phyloP scores from a whole-genome alignment of 345 rosid genomes.

The Erodium maritimum region DNA sequence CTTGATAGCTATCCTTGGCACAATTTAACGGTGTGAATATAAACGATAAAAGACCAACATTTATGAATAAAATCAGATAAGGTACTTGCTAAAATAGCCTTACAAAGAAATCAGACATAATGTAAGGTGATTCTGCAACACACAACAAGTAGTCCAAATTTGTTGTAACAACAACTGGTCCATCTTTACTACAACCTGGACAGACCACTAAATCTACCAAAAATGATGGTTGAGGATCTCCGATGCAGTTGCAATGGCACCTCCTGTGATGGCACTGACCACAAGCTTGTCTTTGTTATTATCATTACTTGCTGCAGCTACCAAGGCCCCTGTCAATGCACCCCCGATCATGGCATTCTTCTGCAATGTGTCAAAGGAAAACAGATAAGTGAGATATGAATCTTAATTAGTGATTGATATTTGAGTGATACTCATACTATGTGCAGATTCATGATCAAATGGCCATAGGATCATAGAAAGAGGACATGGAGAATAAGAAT shows the following conservation, averaged over 20 bases:
- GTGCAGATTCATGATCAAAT: too few species aligned
- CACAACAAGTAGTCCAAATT: background rate
- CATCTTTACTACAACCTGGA: background rate
- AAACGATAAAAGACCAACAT: too few species aligned
- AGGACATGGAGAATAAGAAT: too few species aligned
- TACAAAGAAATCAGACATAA: background rate
- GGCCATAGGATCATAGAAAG: too few species aligned
- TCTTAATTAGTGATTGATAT: background rate
- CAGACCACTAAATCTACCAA: constrained; percentile 3
- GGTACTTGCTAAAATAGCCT: background rate
- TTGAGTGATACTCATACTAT: too few species aligned
- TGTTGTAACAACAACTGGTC: background rate
- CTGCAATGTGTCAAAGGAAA: constrained; percentile 25
- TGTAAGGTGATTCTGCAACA: background rate
- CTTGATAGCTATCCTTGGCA: too few species aligned
- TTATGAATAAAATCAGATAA: too few species aligned
- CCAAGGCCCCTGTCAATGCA: constrained; percentile 56
- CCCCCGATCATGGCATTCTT: constrained; percentile 92
- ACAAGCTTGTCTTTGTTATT: constrained; percentile 37
- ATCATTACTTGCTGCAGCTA: constrained; percentile 42
- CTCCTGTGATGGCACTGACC: constrained; percentile 59
- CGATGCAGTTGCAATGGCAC: constrained; percentile 78
- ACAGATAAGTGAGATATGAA: background rate
- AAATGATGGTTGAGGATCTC: constrained; percentile 45
- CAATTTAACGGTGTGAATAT: too few species aligned